Percentiles rank a stretch among this genome's conserved stretches.
Conservation (phyloP, 345 rosid species). For the Bruguiera sexangula region DNA sequence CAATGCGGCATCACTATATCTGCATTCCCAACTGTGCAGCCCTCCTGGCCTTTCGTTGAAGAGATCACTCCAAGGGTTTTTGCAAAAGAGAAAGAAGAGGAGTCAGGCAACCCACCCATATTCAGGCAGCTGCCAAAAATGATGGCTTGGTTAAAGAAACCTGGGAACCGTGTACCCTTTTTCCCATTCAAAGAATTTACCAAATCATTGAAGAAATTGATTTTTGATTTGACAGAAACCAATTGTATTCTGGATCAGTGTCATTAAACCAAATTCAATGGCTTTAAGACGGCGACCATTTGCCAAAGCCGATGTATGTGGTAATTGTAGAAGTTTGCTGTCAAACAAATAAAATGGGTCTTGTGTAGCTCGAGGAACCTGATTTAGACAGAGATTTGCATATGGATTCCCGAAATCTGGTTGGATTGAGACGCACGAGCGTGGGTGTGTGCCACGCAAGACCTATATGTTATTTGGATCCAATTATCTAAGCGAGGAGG, state of each 20-base stretch:
- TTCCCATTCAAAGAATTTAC: background rate
- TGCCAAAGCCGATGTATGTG: too few relatives aligned
- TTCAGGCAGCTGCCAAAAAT: background rate
- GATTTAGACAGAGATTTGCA: background rate
- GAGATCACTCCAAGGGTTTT: constrained; percentile 9
- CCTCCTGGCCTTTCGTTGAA: constrained; percentile 7
- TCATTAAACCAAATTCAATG: too few relatives aligned
- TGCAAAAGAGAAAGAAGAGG: constrained; percentile 11
- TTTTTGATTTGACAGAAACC: background rate
- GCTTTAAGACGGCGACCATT: too few relatives aligned
- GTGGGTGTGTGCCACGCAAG: too few relatives aligned
- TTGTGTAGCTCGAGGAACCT: background rate
- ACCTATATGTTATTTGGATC: too few relatives aligned
- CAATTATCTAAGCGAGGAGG: too few relatives aligned
- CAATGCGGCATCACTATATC: background rate
- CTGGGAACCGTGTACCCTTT: background rate
- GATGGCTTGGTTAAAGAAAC: background rate
- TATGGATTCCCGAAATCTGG: too few relatives aligned
- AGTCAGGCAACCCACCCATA: background rate
- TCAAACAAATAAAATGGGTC: background rate
- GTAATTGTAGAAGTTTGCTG: background rate
- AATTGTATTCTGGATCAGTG: background rate
- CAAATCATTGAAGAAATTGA: background rate
- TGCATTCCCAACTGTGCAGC: background rate
- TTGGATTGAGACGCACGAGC: too few relatives aligned